A percentile compares a stretch with the other conserved stretches of the same genome.
phyloP scores from a whole-genome alignment of 768 basidiomycete species.

The Ephemerocybe angulata region DNA sequence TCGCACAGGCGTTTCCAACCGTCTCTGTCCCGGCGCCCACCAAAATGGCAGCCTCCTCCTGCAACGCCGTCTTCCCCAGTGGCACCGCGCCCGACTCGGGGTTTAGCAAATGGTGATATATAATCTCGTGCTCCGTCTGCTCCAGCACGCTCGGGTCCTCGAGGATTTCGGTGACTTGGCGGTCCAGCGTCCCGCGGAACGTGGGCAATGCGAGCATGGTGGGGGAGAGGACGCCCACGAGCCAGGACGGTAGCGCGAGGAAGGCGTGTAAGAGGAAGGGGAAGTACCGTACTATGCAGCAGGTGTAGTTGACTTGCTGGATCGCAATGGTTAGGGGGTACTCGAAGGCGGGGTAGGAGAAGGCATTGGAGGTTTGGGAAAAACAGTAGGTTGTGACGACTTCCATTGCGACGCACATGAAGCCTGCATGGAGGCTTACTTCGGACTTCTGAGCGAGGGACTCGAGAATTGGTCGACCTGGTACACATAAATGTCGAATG shows the following conservation, averaged over 20 bases:
- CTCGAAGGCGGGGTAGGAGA: constrained; percentile 29
- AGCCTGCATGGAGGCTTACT: constrained; percentile 36
- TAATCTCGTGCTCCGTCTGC: constrained; percentile 32
- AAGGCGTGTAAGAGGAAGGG: constrained; percentile 29
- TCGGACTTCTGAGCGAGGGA: constrained; percentile 7
- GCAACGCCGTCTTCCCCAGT: constrained; percentile 14
- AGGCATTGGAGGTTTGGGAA: constrained; percentile 27
- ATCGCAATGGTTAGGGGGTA: constrained; percentile 33
- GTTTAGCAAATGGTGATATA: constrained; percentile 35
- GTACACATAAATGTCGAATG: background rate
- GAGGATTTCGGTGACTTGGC: constrained; percentile 32
- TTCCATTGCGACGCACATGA: constrained; percentile 36
- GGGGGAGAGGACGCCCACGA: constrained; percentile 31
- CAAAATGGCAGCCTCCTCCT: constrained; percentile 35
- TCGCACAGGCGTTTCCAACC: constrained; percentile 36
- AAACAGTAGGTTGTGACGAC: constrained; percentile 40
- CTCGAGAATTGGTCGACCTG: constrained; percentile 24
- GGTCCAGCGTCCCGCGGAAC: constrained; percentile 30
- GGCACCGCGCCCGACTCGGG: constrained; percentile 9
- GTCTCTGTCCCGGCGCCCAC: constrained; percentile 45
- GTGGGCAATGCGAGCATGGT: constrained; percentile 33
- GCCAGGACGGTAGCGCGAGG: constrained; percentile 29
- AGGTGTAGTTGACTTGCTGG: constrained; percentile 33
- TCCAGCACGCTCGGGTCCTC: constrained; percentile 29
- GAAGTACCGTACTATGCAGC: constrained; percentile 37